These are phyloP conservation scores for Penicillium sp. DNA, from an alignment of 2,329 filamentous ascomycete genomes.

Conservation along the genomic window DNA sequence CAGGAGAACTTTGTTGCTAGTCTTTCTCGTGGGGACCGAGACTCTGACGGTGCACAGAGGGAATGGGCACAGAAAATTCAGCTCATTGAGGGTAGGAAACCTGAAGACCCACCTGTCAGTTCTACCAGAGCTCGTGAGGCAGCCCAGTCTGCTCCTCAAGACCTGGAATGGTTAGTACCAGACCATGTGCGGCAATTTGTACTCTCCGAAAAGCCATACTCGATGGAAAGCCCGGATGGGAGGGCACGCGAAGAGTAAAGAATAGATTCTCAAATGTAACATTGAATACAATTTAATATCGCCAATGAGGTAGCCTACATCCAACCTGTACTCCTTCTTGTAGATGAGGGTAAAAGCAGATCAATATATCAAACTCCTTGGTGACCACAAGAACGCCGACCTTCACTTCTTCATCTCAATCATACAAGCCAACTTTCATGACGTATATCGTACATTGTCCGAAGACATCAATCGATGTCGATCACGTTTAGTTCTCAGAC, in stretches of 20 bases:
- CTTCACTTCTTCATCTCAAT: background rate
- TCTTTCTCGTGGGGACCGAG: conserved; percentile 43
- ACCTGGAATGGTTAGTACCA: conserved; percentile 44
- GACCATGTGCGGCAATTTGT: conserved; percentile 40
- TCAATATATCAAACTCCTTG: background rate
- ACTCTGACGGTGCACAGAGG: conserved; percentile 41
- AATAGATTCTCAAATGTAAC: background rate
- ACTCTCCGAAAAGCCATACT: conserved; percentile 38
- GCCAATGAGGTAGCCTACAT: background rate
- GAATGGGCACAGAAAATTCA: conserved; percentile 51
- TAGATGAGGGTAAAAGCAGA: background rate
- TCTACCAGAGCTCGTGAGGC: conserved; percentile 49
- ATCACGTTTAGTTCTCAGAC: background rate
- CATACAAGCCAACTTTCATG: conserved; percentile 4
- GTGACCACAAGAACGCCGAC: conserved; percentile 1
- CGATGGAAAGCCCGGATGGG: background rate
- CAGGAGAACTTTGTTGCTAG: conserved; percentile 44
- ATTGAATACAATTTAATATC: background rate
- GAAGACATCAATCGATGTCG: background rate
- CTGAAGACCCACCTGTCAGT: conserved; percentile 44
- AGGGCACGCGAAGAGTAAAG: background rate
- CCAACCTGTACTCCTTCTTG: background rate
- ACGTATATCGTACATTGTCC: conserved; percentile 17
- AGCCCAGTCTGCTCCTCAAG: conserved; percentile 33
- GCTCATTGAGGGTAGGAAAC: conserved; percentile 45